Evolutionary conservation across 2,329 filamentous ascomycete genomes (phyloP).

Genomic region (Colletotrichum simmondsii): DNA sequence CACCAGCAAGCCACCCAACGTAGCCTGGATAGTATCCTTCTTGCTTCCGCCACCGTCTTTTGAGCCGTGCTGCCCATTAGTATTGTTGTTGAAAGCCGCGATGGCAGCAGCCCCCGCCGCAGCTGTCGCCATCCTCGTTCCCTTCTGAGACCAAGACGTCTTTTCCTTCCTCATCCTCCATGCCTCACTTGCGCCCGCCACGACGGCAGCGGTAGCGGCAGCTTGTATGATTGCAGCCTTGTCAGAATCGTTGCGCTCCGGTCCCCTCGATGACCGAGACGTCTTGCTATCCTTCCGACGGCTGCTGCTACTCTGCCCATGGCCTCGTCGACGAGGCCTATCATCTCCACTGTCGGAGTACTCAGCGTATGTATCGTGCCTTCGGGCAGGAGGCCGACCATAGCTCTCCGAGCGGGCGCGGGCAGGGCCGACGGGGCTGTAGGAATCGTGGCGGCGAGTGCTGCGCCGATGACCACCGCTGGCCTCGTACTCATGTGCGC

Average conservation of each 20-base stretch:
- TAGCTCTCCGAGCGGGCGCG: conserved; percentile 25
- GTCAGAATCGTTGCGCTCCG: background rate
- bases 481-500: conserved; percentile 10
- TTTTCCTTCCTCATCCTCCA: conserved; percentile 34
- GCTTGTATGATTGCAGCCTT: conserved; percentile 29
- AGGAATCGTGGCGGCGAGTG: background rate
- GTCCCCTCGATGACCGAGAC: background rate
- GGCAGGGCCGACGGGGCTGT: conserved; percentile 1
- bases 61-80: background rate
- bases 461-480: conserved; percentile 4
- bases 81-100: conserved; percentile 30
- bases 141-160: conserved; percentile 30
- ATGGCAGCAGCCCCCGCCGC: conserved; percentile 35
- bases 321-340: background rate
- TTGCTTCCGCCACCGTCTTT: conserved; percentile 8
- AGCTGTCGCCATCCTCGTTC: conserved; percentile 29
- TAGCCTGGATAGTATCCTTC: conserved; percentile 25
- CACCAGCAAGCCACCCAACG: conserved; percentile 32
- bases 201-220: conserved; percentile 29
- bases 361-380: conserved; percentile 20
- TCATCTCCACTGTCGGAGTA: conserved; percentile 28
- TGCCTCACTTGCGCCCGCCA: conserved; percentile 30
- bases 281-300: conserved; percentile 1
- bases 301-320: background rate
- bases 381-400: background rate